phyloP scores from a whole-genome alignment of 306 rosid genomes.

The Corylus heterophylla region DNA sequence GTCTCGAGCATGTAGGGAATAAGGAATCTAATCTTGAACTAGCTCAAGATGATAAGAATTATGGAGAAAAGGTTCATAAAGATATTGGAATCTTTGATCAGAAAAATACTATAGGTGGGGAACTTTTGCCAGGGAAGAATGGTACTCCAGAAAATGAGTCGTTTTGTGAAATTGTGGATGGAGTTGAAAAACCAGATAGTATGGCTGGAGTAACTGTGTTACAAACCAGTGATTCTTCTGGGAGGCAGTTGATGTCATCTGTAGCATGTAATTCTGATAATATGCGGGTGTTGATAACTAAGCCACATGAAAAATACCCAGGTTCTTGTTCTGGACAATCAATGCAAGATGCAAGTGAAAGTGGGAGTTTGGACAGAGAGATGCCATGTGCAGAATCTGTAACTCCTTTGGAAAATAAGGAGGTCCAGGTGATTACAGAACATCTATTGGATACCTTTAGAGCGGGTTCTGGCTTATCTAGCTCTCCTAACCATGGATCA shows the following conservation, averaged over 20 bases:
- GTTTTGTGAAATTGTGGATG: constrained; percentile 34
- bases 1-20: constrained; percentile 55
- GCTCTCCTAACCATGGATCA: constrained; percentile 9
- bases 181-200: constrained; percentile 32
- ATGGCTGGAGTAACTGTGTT: constrained; percentile 27
- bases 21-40: constrained; percentile 23
- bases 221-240: constrained; percentile 32
- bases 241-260: constrained; percentile 32
- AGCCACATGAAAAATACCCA: constrained; percentile 24
- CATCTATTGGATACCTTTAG: constrained; percentile 34
- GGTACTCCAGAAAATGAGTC: constrained; percentile 31
- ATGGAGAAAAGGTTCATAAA: constrained; percentile 29
- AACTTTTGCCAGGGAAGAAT: constrained; percentile 30
- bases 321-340: constrained; percentile 36
- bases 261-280: constrained; percentile 25
- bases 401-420: constrained; percentile 31
- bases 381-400: constrained; percentile 10
- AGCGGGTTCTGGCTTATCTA: constrained; percentile 31
- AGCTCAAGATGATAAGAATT: constrained; percentile 31
- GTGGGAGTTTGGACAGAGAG: constrained; percentile 25
- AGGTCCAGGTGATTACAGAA: constrained; percentile 37
- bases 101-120: constrained; percentile 19
- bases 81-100: constrained; percentile 20
- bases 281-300: constrained; percentile 1
- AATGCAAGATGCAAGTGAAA: constrained; percentile 37